These are phyloP conservation scores for Symbiotaphrina buchneri DNA, from an alignment of 495 filamentous ascomycete genomes.

Conservation along the genomic window DNA sequence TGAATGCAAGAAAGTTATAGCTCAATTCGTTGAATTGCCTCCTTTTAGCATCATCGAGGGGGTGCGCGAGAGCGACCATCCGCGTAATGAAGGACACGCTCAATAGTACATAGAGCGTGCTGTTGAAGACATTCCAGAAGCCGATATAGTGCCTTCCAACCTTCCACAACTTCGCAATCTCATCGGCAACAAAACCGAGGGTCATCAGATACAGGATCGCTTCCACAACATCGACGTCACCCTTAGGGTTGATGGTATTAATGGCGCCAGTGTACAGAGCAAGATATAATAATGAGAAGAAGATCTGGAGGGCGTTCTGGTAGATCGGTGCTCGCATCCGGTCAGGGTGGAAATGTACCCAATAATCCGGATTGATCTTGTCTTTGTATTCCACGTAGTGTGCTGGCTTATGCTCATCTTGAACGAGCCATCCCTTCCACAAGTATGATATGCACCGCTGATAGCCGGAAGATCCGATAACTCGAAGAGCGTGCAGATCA, in stretches of 20 bases:
- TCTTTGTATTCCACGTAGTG: constrained; percentile 67
- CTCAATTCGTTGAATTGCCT: constrained; percentile 49
- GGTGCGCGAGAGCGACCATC: constrained; percentile 51
- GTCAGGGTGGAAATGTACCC: constrained; percentile 73
- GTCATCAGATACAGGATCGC: constrained; percentile 77
- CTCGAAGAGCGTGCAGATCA: constrained; percentile 67
- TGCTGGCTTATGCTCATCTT: constrained; percentile 72
- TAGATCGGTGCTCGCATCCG: constrained; percentile 81
- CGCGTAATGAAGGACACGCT: constrained; percentile 54
- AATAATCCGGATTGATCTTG: constrained; percentile 49
- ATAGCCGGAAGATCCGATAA: constrained; percentile 85
- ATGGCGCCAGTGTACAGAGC: constrained; percentile 74
- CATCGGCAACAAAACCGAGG: constrained; percentile 78
- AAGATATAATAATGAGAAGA: constrained; percentile 65
- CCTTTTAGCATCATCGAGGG: constrained; percentile 25
- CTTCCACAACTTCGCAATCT: constrained; percentile 74
- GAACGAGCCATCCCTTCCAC: constrained; percentile 91
- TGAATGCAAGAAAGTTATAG: constrained; percentile 84
- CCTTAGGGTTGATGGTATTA: constrained; percentile 62
- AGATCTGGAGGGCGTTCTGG: constrained; percentile 73
- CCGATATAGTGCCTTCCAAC: constrained; percentile 69
- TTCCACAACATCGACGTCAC: constrained; percentile 73
- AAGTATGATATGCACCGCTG: constrained; percentile 83
- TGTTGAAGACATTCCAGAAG: constrained; percentile 94
- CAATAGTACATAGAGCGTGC: constrained; percentile 54